Evolutionary conservation across 1,284 basidiomycete genomes (phyloP), one percentile per base, ranked within the genome.

Genomic region (Leccinum huronense): DNA sequence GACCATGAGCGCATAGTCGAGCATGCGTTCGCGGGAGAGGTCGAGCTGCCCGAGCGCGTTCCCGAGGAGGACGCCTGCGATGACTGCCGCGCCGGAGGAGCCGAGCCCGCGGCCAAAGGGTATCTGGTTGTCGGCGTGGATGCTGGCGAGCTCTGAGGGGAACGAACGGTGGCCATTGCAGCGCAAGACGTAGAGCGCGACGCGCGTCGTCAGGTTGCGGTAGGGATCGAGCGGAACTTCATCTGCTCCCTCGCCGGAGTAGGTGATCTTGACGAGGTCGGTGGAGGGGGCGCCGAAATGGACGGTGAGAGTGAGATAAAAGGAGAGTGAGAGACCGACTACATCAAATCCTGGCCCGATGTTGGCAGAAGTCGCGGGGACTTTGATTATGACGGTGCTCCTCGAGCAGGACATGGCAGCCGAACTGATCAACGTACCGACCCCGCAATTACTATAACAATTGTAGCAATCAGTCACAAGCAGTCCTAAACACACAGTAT

Each of bases 271-370:
- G 3, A 95, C 94, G 9, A 85, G 80, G 14, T 76, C 64, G 3
- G 60, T 63, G 80, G 80, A 63, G 76, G 71, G 30, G 69, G 65
- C 58, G 64, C 71, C 65, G 64, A 83, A 71, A 58, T 84, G 84
- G 67, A 97, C 90, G 40, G 84, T 81, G 68, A 99, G 84, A 13
- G 87, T 90, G 68, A 98, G 86, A 72, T 91, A 85, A 38, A 98
- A 87, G 2, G 94, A 95, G 33, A 99, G 89, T 1, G 97, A 97
- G 66, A 99, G 90, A 23, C 97, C 97, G 68, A 98, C 94, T 65
- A 99, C 97, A 77, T 99, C 97, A 78, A 99, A 99, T 13, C 97
- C 97, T 31, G 97, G 97, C 3, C 97, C 97, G 73, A 99, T 96
- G 82, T 99, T 99, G 69, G 97, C 97, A 64, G 96, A 97, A 1